Evolutionary conservation across 305 asterid genomes (phyloP).

Genomic region (Andrographis paniculata): DNA sequence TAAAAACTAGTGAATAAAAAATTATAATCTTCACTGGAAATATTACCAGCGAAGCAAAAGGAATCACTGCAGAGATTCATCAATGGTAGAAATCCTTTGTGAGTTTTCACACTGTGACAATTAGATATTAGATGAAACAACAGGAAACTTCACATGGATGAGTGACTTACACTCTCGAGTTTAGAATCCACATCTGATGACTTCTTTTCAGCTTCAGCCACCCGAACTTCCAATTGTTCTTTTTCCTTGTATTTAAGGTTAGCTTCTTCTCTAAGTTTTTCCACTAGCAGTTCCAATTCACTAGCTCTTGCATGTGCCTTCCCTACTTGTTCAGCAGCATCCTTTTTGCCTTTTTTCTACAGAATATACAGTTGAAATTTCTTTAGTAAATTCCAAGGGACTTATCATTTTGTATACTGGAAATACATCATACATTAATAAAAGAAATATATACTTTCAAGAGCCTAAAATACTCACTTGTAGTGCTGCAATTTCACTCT

Average conservation of each 20-base stretch:
- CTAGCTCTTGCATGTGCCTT: slow-evolving; percentile 66
- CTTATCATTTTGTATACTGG: background rate
- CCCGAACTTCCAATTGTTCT: slow-evolving; percentile 38
- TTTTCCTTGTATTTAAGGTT: slow-evolving; percentile 42
- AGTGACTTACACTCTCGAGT: slow-evolving; percentile 48
- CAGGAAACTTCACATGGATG: slow-evolving; percentile 5
- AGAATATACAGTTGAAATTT: slow-evolving; percentile 8
- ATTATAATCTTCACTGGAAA: background rate
- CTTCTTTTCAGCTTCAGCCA: slow-evolving; percentile 38
- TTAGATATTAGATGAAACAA: slow-evolving; percentile 8
- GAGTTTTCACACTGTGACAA: background rate
- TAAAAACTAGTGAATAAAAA: background rate
- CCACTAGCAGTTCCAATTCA: slow-evolving; percentile 45
- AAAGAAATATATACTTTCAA: background rate
- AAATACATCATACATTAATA: background rate
- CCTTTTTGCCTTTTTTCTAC: slow-evolving; percentile 38
- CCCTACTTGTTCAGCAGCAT: slow-evolving; percentile 48
- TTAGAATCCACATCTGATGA: slow-evolving; percentile 33
- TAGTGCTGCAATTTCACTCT: slow-evolving; percentile 57
- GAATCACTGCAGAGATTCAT: slow-evolving; percentile 9
- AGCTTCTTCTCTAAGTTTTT: slow-evolving; percentile 45
- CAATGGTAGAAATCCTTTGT: slow-evolving; percentile 2
- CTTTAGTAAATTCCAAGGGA: background rate
- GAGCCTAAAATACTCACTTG: slow-evolving; percentile 45
- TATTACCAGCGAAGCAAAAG: background rate